These are phyloP conservation scores for Sonneratia caseolaris DNA, from an alignment of 345 rosid species.

Conservation along the genomic window DNA sequence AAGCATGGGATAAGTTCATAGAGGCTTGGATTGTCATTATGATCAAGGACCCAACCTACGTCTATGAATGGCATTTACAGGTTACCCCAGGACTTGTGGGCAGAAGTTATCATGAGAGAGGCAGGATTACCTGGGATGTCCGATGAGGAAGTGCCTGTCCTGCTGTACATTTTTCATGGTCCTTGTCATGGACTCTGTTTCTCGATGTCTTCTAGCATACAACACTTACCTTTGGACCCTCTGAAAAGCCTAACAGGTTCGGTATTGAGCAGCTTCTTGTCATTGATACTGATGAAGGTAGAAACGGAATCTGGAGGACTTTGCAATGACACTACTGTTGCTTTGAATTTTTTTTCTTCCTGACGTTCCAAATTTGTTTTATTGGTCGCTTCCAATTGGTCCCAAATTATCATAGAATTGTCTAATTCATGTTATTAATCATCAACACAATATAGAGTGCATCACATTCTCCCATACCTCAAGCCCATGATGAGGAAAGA, in stretches of 20 bases:
- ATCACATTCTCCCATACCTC: neutral
- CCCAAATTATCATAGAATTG: too few relatives aligned
- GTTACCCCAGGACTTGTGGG: conserved; percentile 45
- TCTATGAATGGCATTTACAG: conserved; percentile 92
- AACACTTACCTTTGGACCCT: conserved; percentile 76
- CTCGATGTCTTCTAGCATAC: conserved; percentile 78
- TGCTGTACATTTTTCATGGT: neutral
- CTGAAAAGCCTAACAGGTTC: conserved; percentile 85
- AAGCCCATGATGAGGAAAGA: neutral
- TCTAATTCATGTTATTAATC: neutral
- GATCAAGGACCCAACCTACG: conserved; percentile 78
- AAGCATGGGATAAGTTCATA: conserved; percentile 84
- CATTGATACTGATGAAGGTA: conserved; percentile 68
- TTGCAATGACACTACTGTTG: neutral
- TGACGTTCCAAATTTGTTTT: neutral
- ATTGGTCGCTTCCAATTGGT: too few relatives aligned
- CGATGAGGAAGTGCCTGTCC: conserved; percentile 56
- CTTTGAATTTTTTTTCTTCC: neutral
- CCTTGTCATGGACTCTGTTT: conserved; percentile 80
- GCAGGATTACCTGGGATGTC: conserved; percentile 83
- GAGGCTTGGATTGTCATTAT: conserved; percentile 75
- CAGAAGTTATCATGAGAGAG: conserved; percentile 90
- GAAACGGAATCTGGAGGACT: conserved; percentile 51
- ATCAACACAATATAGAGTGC: neutral
- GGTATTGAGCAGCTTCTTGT: conserved; percentile 44